A percentile compares a stretch with the other conserved stretches of the same genome.
Conservation (phyloP, 2,329 filamentous ascomycete genomes). For the Emmonsia crescens region DNA sequence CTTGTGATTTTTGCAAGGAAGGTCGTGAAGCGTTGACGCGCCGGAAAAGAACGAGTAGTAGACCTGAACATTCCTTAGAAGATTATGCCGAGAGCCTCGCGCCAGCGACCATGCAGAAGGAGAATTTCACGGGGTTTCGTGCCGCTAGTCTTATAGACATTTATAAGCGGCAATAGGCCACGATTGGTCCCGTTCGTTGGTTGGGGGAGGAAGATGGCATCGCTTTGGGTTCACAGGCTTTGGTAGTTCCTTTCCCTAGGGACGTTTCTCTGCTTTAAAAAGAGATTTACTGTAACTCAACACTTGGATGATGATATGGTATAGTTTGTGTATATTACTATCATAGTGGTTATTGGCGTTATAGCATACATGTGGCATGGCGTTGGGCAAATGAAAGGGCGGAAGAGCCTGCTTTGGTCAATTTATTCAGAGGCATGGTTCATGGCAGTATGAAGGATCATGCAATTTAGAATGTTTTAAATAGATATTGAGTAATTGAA, state of each 20-base stretch:
- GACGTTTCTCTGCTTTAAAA: neutral
- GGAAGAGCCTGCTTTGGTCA: neutral
- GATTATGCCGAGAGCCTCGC: constrained; percentile 7
- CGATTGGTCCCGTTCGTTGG: neutral
- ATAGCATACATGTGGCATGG: neutral
- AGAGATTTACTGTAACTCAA: neutral
- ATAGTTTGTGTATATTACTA: neutral
- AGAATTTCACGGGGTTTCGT: neutral
- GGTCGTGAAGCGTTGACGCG: constrained; percentile 43
- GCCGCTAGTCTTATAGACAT: neutral
- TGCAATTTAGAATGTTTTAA: neutral
- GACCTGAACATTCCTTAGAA: constrained; percentile 10
- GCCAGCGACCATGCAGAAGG: neutral
- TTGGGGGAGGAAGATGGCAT: neutral
- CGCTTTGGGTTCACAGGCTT: neutral
- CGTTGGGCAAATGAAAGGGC: neutral
- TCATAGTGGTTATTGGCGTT: neutral
- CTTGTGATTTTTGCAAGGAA: constrained; percentile 72
- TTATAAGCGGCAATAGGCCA: too few species aligned
- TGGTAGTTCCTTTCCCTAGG: neutral
- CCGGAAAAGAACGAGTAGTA: constrained; percentile 38
- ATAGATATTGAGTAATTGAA: neutral
- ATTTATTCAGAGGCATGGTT: neutral
- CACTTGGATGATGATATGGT: neutral
- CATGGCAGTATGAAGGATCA: neutral